phyloP scores from a whole-genome alignment of 1,284 basidiomycete genomes.

The Entoloma clypeatum region DNA sequence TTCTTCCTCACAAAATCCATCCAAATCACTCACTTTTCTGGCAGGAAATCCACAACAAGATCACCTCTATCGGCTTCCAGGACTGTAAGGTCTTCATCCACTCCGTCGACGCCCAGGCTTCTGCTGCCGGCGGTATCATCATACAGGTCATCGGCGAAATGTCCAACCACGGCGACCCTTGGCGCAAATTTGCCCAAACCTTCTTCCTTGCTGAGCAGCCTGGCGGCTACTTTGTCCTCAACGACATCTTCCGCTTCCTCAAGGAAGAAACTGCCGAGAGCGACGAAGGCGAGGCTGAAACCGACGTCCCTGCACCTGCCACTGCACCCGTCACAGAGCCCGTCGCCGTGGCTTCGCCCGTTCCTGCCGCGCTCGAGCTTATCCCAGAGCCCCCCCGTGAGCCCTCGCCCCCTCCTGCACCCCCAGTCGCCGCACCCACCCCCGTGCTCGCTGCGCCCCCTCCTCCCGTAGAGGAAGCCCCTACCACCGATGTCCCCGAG shows the following conservation, averaged over 20 bases:
- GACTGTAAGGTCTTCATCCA: constrained; percentile 99
- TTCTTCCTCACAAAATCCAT: constrained; percentile 6
- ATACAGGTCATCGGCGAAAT: constrained; percentile 99
- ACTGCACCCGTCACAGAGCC: constrained; percentile 31
- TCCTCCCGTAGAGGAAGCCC: constrained; percentile 27
- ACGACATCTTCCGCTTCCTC: constrained; percentile 99
- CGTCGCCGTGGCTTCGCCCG: constrained; percentile 31
- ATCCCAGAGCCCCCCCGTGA: constrained; percentile 35
- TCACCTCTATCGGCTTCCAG: constrained; percentile 89
- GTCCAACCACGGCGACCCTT: constrained; percentile 86
- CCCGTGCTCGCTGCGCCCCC: constrained; percentile 38
- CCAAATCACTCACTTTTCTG: constrained; percentile 5
- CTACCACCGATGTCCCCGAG: constrained; percentile 18
- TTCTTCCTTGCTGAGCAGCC: constrained; percentile 99
- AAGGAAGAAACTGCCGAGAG: constrained; percentile 90
- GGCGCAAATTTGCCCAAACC: constrained; percentile 99
- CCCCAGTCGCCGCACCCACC: constrained; percentile 30
- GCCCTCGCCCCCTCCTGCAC: constrained; percentile 33
- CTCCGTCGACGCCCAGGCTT: constrained; percentile 91
- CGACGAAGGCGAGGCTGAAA: constrained; percentile 57
- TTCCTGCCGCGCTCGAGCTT: constrained; percentile 36
- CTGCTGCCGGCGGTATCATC: constrained; percentile 93
- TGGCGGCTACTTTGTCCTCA: constrained; percentile 98
- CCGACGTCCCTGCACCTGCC: constrained; percentile 29
- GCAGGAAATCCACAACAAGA: constrained; percentile 97